Evolutionary conservation across 78 protist species (phyloP), one percentile per base, ranked within the genome.

Genomic region (Tieghemostelium lacteum): DNA sequence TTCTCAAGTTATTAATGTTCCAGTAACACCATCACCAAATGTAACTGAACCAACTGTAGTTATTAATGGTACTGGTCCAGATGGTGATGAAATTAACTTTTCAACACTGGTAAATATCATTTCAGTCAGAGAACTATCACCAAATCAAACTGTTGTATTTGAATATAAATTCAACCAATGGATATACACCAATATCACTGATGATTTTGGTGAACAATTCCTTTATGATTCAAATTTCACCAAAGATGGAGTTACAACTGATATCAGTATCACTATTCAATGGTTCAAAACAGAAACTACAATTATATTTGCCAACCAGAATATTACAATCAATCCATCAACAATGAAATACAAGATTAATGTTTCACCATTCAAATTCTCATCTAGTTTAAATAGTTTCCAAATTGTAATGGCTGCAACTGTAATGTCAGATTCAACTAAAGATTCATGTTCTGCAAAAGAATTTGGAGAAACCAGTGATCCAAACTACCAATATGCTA

Each of bases 291-390:
- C 52, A 6, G 10, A 45, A 45, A 10, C 6, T 14, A 45, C 52
- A 14, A 10, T 45, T 14, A 10, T 45, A 10, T 70, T 70, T 52
- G 58, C 62, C 14, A 20, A 29, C 8, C 76, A 70, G 29, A 29
- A 42, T 10, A 2, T 50, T 12, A 50, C 61, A 3, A 70, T 70
- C 62, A 24, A 14, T 5, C 76, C 76, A 70, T 40, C 37, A 17
- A 22, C 76, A 19, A 49, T 72, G 10, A 72, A 72, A 34, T 72
- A 72, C 64, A 72, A 55, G 16, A 72, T 72, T 6, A 7, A 31
- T 7, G 22, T 72, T 2, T 28, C 78, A 12, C 78, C 61, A 2
- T 72, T 54, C 10, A 1, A 36, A 7, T 54, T 54, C 50, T 2
- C 49, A 12, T 36, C 49, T 20, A 16, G 24, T 8, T 17, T 54